Evolutionary conservation across 768 basidiomycete genomes (phyloP).

Genomic region (Xerocomus potaroensis): DNA sequence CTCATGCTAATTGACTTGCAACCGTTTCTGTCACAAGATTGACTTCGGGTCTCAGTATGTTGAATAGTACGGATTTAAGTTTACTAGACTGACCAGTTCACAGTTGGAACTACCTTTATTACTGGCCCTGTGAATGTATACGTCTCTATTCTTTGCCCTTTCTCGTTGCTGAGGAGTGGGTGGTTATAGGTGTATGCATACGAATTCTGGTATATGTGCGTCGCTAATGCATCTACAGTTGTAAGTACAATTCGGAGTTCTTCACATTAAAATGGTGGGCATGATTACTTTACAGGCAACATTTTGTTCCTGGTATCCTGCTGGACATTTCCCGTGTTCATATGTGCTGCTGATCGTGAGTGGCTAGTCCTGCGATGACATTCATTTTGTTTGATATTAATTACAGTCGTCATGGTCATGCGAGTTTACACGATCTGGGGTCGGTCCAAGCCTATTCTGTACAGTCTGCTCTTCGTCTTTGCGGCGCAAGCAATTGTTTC

Average conservation of each 20-base stretch:
- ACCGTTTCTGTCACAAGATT: too few species aligned
- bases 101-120: constrained; percentile 2
- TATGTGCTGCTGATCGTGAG: constrained; percentile 11
- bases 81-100: neutral
- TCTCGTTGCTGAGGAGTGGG: neutral
- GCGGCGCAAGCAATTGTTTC: neutral
- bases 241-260: neutral
- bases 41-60: neutral
- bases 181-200: constrained; percentile 1
- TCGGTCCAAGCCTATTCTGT: constrained; percentile 6
- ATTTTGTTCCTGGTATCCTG: neutral
- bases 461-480: constrained; percentile 1
- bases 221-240: neutral
- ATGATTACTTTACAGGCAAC: constrained; percentile 8
- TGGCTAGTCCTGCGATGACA: neutral
- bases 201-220: neutral
- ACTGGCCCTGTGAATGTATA: neutral
- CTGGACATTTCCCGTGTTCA: constrained; percentile 8
- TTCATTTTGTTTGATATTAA: neutral
- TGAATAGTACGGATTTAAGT: neutral
- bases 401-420: constrained; percentile 13
- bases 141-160: neutral
- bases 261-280: neutral
- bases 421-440: constrained; percentile 13
- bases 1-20: too few species aligned